phyloP scores from a whole-genome alignment of 257 asterid genomes.

The Penstemon barbatus region DNA sequence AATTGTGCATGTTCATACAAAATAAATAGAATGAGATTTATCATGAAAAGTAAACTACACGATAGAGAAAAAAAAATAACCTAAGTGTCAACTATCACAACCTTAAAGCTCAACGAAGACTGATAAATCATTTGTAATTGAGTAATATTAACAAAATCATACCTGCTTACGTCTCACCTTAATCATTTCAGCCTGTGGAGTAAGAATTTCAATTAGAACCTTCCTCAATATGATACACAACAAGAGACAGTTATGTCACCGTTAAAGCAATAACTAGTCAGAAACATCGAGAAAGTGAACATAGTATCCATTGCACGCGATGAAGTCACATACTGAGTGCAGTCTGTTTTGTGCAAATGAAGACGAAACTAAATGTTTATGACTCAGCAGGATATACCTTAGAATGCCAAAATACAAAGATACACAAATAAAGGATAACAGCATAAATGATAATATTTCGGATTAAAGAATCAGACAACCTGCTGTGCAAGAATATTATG shows the following conservation, averaged over 20 bases:
- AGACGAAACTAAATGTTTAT: not conserved
- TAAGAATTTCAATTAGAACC: conserved; percentile 26
- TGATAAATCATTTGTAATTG: not conserved
- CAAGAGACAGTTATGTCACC: not conserved
- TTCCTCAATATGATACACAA: conserved; percentile 6
- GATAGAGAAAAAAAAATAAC: conserved; percentile 6
- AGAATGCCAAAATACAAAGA: not conserved
- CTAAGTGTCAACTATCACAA: conserved; percentile 11
- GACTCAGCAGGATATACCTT: not conserved
- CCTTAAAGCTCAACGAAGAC: not conserved
- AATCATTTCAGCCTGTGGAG: conserved; percentile 70
- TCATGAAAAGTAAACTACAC: too few species aligned
- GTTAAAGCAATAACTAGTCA: not conserved
- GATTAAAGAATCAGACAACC: conserved; percentile 4
- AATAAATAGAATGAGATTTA: not conserved
- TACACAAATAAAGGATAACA: not conserved
- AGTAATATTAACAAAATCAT: conserved; percentile 21
- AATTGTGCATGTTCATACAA: conserved; percentile 2
- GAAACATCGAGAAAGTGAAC: not conserved
- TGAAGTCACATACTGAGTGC: not conserved
- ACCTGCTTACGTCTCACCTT: conserved; percentile 80
- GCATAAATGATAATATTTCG: not conserved
- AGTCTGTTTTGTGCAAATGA: not conserved
- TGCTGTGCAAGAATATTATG: not conserved
- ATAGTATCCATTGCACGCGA: not conserved